phyloP scores from a whole-genome alignment of 2,329 filamentous ascomycete genomes.

The Hymenoscyphus linearis region DNA sequence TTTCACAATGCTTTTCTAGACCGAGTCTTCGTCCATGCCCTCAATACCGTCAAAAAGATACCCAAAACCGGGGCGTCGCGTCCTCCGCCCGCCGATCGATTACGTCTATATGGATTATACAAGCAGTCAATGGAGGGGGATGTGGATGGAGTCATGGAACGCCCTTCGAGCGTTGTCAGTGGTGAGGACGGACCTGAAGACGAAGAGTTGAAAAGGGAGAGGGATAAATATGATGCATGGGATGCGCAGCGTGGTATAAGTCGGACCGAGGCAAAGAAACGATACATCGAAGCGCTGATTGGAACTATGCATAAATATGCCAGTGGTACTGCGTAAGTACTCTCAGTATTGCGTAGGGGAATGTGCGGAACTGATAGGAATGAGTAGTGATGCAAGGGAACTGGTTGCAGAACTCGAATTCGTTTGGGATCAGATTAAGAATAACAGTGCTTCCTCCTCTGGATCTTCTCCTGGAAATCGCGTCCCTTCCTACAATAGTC shows the following conservation, averaged over 20 bases:
- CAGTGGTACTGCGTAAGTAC: slow-evolving; percentile 66
- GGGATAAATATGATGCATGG: slow-evolving; percentile 90
- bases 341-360: not conserved
- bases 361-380: not conserved
- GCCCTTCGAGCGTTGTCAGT: slow-evolving; percentile 59
- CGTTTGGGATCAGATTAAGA: slow-evolving; percentile 97
- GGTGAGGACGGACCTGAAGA: slow-evolving; percentile 45
- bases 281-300: slow-evolving; percentile 90
- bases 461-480: slow-evolving; percentile 48
- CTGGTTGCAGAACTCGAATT: slow-evolving; percentile 95
- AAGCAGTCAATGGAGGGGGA: slow-evolving; percentile 99
- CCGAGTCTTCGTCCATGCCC: slow-evolving; percentile 96
- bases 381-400: slow-evolving; percentile 67
- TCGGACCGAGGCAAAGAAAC: slow-evolving; percentile 86
- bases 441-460: slow-evolving; percentile 65
- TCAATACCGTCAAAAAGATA: slow-evolving; percentile 98
- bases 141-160: slow-evolving; percentile 88
- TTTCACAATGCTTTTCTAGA: slow-evolving; percentile 47
- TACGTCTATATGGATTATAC: slow-evolving; percentile 95
- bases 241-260: slow-evolving; percentile 77
- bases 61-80: slow-evolving; percentile 86
- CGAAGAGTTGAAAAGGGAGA: slow-evolving; percentile 46
- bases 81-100: slow-evolving; percentile 76
- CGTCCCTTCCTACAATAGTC: slow-evolving; percentile 27
- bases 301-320: slow-evolving; percentile 97